A percentile compares a stretch with the other conserved stretches of the same genome.
These are phyloP conservation scores for Coemansia sp. DNA, from an alignment of 192 early-diverging fungal species.

Conservation along the genomic window DNA sequence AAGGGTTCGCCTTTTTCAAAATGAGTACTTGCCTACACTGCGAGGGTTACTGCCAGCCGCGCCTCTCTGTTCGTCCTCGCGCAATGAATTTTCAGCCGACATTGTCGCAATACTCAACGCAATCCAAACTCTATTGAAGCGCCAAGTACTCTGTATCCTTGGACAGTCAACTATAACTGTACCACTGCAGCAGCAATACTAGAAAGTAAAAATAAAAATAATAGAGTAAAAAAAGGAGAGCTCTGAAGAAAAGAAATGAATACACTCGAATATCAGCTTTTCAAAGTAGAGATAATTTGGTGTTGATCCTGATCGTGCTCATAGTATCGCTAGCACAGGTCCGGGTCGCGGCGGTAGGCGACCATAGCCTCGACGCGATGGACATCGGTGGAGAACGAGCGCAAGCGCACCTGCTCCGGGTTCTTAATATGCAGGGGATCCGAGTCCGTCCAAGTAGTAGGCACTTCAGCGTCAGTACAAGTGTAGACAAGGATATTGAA, in stretches of 20 bases:
- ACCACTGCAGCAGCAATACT: background rate
- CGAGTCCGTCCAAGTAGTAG: slow-evolving; percentile 82
- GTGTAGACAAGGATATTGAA: slow-evolving; percentile 92
- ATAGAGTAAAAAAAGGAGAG: background rate
- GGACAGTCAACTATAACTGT: background rate
- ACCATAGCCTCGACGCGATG: slow-evolving; percentile 88
- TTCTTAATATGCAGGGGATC: slow-evolving; percentile 79
- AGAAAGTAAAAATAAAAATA: slow-evolving; percentile 6
- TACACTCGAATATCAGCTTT: background rate
- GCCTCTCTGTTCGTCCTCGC: slow-evolving; percentile 3
- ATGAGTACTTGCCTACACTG: slow-evolving; percentile 19
- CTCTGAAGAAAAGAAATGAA: background rate
- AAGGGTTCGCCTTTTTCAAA: background rate
- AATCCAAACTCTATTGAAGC: background rate
- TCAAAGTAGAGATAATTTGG: slow-evolving; percentile 6
- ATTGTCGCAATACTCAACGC: background rate
- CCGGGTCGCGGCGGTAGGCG: slow-evolving; percentile 73
- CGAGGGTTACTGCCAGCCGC: slow-evolving; percentile 6
- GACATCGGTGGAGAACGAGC: slow-evolving; percentile 79
- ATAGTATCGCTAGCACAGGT: slow-evolving; percentile 33
- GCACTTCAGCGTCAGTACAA: slow-evolving; percentile 81
- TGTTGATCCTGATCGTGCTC: background rate
- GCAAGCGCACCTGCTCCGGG: slow-evolving; percentile 79
- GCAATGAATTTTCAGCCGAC: slow-evolving; percentile 3
- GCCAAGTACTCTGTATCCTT: background rate